Evolutionary conservation across 2,329 filamentous ascomycete genomes (phyloP).

Genomic region (Sporothrix dimorphospora): DNA sequence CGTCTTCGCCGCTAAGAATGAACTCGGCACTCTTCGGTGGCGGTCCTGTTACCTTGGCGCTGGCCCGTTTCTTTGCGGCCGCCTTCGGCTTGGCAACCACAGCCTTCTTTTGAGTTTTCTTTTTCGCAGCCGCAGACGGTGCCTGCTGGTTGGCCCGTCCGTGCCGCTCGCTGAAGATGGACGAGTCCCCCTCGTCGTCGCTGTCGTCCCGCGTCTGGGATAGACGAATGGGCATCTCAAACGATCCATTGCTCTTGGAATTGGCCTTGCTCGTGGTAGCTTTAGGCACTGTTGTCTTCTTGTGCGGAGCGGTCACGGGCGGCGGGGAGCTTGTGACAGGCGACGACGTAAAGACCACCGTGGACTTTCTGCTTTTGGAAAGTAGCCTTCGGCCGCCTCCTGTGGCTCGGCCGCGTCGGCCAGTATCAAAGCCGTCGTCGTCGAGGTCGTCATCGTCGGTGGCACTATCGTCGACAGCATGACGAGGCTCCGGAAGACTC

Average conservation of each 20-base stretch:
- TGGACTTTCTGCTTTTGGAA: background rate
- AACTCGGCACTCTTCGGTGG: constrained; percentile 28
- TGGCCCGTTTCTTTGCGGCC: background rate
- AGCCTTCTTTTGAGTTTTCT: background rate
- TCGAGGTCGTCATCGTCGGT: constrained; percentile 7
- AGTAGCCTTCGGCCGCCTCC: background rate
- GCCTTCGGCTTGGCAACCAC: background rate
- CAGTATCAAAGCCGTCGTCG: background rate
- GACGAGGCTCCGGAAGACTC: background rate
- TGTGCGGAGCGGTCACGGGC: background rate
- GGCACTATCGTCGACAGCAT: background rate
- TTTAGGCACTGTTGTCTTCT: background rate
- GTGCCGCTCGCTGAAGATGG: constrained; percentile 19
- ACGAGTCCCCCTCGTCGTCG: constrained; percentile 20
- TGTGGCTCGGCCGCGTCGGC: background rate
- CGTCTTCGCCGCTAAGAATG: constrained; percentile 24
- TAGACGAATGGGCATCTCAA: constrained; percentile 31
- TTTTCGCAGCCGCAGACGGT: background rate
- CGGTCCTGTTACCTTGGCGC: background rate
- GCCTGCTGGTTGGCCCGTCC: constrained; percentile 11
- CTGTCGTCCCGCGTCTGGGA: constrained; percentile 30
- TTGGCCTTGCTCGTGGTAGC: background rate
- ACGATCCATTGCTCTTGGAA: constrained; percentile 1
- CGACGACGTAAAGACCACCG: constrained; percentile 23
- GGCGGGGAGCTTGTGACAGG: constrained; percentile 32